A percentile compares a stretch with the other conserved stretches of the same genome.
Conservation (phyloP, 139 green algal species). For the Chlorella ohadii region DNA sequence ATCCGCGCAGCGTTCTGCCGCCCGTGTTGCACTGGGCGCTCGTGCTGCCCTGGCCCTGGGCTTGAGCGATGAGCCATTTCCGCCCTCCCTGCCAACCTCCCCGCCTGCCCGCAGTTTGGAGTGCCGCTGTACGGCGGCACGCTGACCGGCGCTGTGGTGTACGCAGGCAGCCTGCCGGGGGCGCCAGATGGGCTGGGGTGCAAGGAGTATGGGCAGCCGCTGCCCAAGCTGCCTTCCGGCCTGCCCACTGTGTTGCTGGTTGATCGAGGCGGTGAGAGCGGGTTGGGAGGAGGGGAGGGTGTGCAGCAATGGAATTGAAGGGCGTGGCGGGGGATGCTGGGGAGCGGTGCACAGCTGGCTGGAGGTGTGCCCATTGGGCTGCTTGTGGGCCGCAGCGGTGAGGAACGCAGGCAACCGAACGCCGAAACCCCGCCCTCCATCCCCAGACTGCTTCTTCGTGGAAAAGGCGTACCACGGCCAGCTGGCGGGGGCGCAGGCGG, state of each 20-base stretch:
- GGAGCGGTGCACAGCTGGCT: too few relatives aligned
- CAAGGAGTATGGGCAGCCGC: constrained; percentile 12
- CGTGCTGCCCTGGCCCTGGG: too few relatives aligned
- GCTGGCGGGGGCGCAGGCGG: constrained; percentile 69
- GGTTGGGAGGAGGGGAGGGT: too few relatives aligned
- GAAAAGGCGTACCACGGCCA: constrained; percentile 76
- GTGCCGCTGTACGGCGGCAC: constrained; percentile 74
- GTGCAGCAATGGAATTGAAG: not conserved
- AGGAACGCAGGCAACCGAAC: too few relatives aligned
- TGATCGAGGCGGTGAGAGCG: constrained; percentile 48
- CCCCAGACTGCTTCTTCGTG: constrained; percentile 77
- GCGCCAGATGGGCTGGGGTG: constrained; percentile 48
- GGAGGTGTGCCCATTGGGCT: too few relatives aligned
- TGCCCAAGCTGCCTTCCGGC: not conserved
- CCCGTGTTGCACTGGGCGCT: too few relatives aligned
- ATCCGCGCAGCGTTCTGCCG: too few relatives aligned
- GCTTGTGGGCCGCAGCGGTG: too few relatives aligned
- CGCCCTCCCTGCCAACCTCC: not conserved
- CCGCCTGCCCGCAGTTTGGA: constrained; percentile 60
- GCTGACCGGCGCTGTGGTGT: constrained; percentile 59
- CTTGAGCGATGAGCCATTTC: too few relatives aligned
- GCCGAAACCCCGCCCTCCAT: too few relatives aligned
- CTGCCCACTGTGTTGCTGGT: constrained; percentile 57
- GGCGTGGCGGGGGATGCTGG: not conserved
- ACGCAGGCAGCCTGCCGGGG: constrained; percentile 11